Conservation (phyloP, 148 eudicot genomes). For the Limonium bicolor region DNA sequence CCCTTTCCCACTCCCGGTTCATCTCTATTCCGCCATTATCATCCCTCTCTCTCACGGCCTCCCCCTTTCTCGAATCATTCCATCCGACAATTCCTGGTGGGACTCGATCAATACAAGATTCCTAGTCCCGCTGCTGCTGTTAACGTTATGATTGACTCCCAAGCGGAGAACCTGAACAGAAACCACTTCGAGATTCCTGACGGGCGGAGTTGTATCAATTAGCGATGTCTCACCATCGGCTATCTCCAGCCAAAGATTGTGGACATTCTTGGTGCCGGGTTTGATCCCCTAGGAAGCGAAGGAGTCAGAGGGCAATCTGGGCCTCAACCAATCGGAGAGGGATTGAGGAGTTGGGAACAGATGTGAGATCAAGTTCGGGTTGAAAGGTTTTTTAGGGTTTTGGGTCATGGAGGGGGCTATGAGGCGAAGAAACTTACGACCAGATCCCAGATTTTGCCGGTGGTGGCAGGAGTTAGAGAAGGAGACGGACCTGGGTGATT, state of each 20-base stretch:
- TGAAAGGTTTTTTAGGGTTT: no score
- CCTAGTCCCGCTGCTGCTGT: no score
- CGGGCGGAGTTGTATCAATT: conserved; percentile 51
- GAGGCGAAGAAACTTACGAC: no score
- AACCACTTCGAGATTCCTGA: conserved; percentile 61
- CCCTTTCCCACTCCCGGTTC: no score
- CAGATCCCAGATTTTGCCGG: no score
- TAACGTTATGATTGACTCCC: no score
- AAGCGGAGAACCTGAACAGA: conserved; percentile 26
- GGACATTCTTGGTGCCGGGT: conserved; percentile 86
- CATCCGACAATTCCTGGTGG: conserved; percentile 73
- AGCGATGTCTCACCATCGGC: conserved; percentile 64
- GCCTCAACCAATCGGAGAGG: conserved; percentile 69
- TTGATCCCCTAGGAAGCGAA: conserved; percentile 78
- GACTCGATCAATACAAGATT: conserved; percentile 39
- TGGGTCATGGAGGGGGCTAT: conserved; percentile 34
- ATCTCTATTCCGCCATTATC: no score
- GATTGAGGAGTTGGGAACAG: conserved; percentile 40
- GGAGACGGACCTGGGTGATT: no score
- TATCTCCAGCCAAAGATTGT: conserved; percentile 81
- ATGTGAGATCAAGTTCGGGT: conserved; percentile 13
- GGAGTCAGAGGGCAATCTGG: conserved; percentile 52
- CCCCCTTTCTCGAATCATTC: conserved; percentile 32
- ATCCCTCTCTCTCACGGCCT: no score
- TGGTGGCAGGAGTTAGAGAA: no score